Conservation (phyloP, 176 grass and related monocot genomes). For the Metroxylon sagu region DNA sequence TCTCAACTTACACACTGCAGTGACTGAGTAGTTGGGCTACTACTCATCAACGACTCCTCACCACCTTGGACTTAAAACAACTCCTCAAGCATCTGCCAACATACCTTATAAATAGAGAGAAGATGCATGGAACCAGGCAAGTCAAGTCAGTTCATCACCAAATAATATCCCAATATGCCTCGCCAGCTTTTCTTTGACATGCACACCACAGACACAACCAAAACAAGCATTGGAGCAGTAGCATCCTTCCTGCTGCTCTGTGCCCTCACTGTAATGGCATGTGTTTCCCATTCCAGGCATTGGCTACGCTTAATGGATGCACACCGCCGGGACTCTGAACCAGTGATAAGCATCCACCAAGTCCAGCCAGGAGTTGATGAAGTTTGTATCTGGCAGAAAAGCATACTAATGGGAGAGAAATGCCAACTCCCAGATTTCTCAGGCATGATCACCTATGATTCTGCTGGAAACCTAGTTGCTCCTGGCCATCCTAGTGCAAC, state of each 20-base stretch:
- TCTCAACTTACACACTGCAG: too few relatives aligned
- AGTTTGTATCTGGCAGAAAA: slow-evolving; percentile 68
- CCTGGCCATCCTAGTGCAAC: slow-evolving; percentile 35
- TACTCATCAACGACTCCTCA: too few relatives aligned
- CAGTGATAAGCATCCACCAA: slow-evolving; percentile 64
- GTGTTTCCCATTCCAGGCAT: slow-evolving; percentile 54
- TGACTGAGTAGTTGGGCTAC: too few relatives aligned
- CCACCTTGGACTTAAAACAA: too few relatives aligned
- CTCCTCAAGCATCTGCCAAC: too few relatives aligned
- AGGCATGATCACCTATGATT: slow-evolving; percentile 70
- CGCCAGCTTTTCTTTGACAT: slow-evolving; percentile 35
- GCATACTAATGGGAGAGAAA: slow-evolving; percentile 86
- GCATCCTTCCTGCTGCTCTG: slow-evolving; percentile 54
- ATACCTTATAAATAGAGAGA: too few relatives aligned
- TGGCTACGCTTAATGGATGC: slow-evolving; percentile 41
- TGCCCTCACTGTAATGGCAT: slow-evolving; percentile 39
- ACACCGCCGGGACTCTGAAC: slow-evolving; percentile 52
- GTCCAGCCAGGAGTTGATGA: slow-evolving; percentile 42
- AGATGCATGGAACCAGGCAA: too few relatives aligned
- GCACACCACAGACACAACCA: slow-evolving; percentile 6
- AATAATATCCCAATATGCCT: slow-evolving; percentile 27
- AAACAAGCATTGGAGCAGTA: slow-evolving; percentile 13
- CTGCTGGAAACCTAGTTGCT: slow-evolving; percentile 55
- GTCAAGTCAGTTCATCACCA: too few relatives aligned
- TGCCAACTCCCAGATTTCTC: slow-evolving; percentile 96